These are phyloP conservation scores for Brassica incana DNA, from an alignment of 345 rosid species.

Conservation along the genomic window DNA sequence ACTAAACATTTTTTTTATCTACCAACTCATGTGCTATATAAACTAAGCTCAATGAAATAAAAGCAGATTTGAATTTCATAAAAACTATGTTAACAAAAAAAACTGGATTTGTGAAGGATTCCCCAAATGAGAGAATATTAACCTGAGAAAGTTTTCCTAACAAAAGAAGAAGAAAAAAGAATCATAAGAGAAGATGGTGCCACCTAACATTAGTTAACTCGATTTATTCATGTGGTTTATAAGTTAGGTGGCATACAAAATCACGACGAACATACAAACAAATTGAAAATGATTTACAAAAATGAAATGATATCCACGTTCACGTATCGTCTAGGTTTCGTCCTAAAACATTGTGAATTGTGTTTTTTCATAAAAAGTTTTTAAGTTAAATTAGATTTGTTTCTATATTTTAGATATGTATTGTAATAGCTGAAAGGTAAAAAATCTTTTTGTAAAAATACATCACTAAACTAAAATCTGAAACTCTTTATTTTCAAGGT, in stretches of 20 bases:
- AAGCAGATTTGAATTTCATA: not conserved
- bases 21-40: not conserved
- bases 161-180: not conserved
- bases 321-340: not conserved
- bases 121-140: not conserved
- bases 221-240: not conserved
- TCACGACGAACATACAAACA: not conserved
- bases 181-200: conserved; percentile 1
- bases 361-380: not conserved
- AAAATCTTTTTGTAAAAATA: not conserved
- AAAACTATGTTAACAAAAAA: not conserved
- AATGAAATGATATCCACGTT: too few relatives aligned
- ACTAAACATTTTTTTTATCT: not conserved
- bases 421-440: not conserved
- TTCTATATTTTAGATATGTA: not conserved
- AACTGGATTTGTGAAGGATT: not conserved
- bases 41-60: not conserved
- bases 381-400: not conserved
- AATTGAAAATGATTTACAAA: not conserved
- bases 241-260: not conserved
- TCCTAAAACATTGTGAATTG: not conserved
- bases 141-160: not conserved
- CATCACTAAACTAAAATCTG: not conserved
- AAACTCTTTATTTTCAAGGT: not conserved
- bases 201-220: conserved; percentile 18